Base-by-base conservation (phyloP, 352 stramenopile species). In the Phytophthora melonis region DNA sequence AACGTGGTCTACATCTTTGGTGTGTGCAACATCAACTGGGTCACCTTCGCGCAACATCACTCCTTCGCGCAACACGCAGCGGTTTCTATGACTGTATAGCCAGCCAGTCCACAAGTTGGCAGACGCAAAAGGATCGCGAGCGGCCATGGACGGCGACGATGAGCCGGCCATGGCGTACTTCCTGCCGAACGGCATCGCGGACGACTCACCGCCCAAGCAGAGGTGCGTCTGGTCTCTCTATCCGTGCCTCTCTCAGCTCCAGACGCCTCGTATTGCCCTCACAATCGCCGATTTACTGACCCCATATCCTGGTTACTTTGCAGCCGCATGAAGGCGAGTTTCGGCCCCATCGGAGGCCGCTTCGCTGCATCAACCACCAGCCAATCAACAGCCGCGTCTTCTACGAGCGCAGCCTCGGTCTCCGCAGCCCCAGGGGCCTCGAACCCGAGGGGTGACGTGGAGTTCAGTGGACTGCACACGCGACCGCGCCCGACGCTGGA, bases 171-270 rank as follows among this genome's bases (percentile, higher is more conserved):
- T 94, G 85, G 64, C 85, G 65, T 96, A 96, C 65, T 96, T 96
- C 70, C 77, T 96, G 45, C 89, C 88, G n/a, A 86, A 92, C 50
- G 89, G 88, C 63, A 96, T 96, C 72, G 77, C 88, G 11, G 88
- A 95, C 55, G 89, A 96, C 72, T 94, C 87, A 45, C 87, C 87
- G 16, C 89, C 85, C 27, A 93, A 90, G 75, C 77, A 80, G 23
- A 92, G 74, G 86, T 93, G 59, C 65, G 72, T 74, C 7, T 56
- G 6, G 10, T 55, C 52, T 61, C 52, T 58, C 45, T 53, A 58
- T 21, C 3, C 36, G 23, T 6, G n/a, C 36, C 0, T 32, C 14
- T 59, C 18, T 3, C 5, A 6, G 13, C 13, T 34, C n/a, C 19
- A 57, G 47, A 61, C 27, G 32, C 56, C 4, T 8, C 10, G 23